Base-by-base conservation (phyloP, 2,329 filamentous ascomycete species). In the Phialocephala subalpina region DNA sequence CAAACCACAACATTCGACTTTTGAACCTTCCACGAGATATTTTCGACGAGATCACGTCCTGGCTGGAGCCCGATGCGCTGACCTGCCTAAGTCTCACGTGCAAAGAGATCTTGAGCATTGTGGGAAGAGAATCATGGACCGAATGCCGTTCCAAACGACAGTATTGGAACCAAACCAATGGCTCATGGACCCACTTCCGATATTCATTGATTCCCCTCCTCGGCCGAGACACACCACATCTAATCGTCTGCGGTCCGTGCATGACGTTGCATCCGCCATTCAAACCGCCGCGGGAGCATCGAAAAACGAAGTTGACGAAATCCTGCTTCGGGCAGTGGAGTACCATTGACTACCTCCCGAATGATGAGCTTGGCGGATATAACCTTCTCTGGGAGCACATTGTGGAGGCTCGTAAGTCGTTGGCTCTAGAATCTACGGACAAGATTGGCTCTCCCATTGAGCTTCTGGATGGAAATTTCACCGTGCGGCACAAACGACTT, bases 31-130 rank as follows among this genome's bases (percentile, higher is more conserved):
- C 35, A 38, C 35, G 35, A 38, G 35, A 38, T 7, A 38, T 38
- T 14, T 38, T 38, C 35, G 35, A 38, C 35, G 35, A 38, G 14
- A 38, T 38, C 35, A 38, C 35, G 35, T 38, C 35, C 35, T 14
- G 7, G 14, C 35, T 38, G 14, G 35, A 38, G 35, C 35, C 35
- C 35, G 35, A 38, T 38, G 35, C 35, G 14, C 14, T 38, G 45
- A 56, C 60, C 3, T 62, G 60, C 33, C 49, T 62, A 18, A 62
- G 60, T 62, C 60, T 62, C 33, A 62, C 60, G 2, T 62, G 60
- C 49, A 62, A 56, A 42, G 29, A 40, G 60, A 62, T 62, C 22
- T 29, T 62, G 20, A 57, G 33, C 60, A 25, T 62, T 22, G 60
- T 62, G 27, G 60, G 60, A 42, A 56, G 25, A 18, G 49, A 56